These are phyloP conservation scores for Carex scoparia DNA, from an alignment of 176 grass and related monocot species.

Conservation along the genomic window DNA sequence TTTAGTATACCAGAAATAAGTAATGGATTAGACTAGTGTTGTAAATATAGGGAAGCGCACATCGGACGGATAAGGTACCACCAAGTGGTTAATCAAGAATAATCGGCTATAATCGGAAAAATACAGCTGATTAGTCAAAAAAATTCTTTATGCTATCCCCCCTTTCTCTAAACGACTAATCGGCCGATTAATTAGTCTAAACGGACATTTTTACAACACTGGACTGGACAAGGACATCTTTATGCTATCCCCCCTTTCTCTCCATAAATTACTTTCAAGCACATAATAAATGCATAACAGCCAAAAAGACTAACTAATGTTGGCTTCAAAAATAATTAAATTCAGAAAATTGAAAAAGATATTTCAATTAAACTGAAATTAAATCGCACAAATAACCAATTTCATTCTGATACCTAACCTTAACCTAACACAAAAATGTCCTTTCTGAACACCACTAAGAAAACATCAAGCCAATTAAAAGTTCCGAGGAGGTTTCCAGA, in stretches of 20 bases:
- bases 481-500: no score
- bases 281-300: not conserved
- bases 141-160: no score
- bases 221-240: not conserved
- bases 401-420: not conserved
- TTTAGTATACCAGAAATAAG: not conserved
- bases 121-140: no score
- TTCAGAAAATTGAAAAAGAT: not conserved
- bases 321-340: not conserved
- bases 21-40: not conserved
- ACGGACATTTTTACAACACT: no score
- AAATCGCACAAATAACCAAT: not conserved
- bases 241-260: not conserved
- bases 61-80: no score
- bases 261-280: not conserved
- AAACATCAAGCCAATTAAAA: not conserved
- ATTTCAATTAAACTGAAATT: not conserved
- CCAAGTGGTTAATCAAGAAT: no score
- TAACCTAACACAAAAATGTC: not conserved
- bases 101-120: no score
- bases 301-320: not conserved
- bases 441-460: not conserved
- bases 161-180: no score
- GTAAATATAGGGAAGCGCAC: no score
- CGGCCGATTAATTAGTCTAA: no score